Percentiles rank a stretch among this genome's conserved stretches.
These are phyloP conservation scores for Lichina pygmaea DNA, from an alignment of 495 filamentous ascomycete species.

Conservation along the genomic window DNA sequence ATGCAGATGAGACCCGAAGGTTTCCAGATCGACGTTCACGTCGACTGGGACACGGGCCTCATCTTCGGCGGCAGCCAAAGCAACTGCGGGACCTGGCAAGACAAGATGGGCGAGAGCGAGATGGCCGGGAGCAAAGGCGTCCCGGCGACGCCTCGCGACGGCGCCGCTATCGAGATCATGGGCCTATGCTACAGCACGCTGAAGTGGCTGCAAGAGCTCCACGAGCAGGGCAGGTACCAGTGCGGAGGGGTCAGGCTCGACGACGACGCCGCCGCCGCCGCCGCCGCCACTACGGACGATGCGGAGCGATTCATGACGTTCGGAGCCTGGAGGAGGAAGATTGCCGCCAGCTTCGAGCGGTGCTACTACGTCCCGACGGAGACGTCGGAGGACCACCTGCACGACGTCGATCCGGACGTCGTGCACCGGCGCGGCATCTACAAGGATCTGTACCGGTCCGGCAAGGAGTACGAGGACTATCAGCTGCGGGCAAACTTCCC, in stretches of 20 bases:
- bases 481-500: slow-evolving; percentile 85
- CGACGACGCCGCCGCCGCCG: slow-evolving; percentile 14
- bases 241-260: slow-evolving; percentile 39
- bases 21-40: slow-evolving; percentile 69
- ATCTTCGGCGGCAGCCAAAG: slow-evolving; percentile 80
- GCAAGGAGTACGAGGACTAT: slow-evolving; percentile 93
- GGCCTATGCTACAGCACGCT: slow-evolving; percentile 78
- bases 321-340: slow-evolving; percentile 49
- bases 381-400: slow-evolving; percentile 35
- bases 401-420: slow-evolving; percentile 53
- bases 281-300: background rate
- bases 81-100: slow-evolving; percentile 99
- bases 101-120: slow-evolving; percentile 98
- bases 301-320: slow-evolving; percentile 26
- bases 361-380: slow-evolving; percentile 64
- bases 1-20: slow-evolving; percentile 81
- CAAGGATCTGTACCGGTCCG: slow-evolving; percentile 80
- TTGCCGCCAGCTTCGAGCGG: slow-evolving; percentile 69
- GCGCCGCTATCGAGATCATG: slow-evolving; percentile 82
- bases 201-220: slow-evolving; percentile 44
- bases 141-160: slow-evolving; percentile 90
- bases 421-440: slow-evolving; percentile 86
- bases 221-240: slow-evolving; percentile 36
- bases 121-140: slow-evolving; percentile 77
- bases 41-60: slow-evolving; percentile 81